Conservation (phyloP, 176 grass and related monocot genomes). For the Raddia distichophylla region DNA sequence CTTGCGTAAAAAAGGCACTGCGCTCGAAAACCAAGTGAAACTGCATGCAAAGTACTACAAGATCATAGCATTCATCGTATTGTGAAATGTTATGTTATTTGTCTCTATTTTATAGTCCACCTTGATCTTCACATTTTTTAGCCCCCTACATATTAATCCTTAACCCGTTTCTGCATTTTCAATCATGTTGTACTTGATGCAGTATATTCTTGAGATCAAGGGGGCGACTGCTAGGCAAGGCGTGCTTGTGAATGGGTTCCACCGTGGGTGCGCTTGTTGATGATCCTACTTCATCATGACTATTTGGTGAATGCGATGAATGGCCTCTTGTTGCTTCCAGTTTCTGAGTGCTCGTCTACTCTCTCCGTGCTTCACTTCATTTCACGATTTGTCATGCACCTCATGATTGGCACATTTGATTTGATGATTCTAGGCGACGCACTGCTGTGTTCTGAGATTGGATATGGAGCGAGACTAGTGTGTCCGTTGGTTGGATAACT, state of each 20-base stretch:
- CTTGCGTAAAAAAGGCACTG: background rate
- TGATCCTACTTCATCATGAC: background rate
- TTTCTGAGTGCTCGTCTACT: background rate
- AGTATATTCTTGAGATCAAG: background rate
- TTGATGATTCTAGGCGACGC: background rate
- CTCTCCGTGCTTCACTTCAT: background rate
- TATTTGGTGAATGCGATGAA: constrained; percentile 28
- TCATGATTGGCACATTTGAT: constrained; percentile 5
- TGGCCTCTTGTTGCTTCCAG: background rate
- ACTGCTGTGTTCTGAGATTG: background rate
- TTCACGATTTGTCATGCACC: constrained; percentile 19
- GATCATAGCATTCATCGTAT: background rate
- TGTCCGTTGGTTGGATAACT: background rate
- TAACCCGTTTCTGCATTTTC: background rate
- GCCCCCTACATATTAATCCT: background rate
- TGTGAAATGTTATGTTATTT: background rate
- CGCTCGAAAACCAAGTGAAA: background rate
- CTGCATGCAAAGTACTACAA: background rate
- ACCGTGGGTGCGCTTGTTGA: constrained; percentile 19
- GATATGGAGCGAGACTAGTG: background rate
- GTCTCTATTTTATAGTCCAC: background rate
- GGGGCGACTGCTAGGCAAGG: background rate
- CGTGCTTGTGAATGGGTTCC: constrained; percentile 21
- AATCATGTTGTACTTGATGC: background rate
- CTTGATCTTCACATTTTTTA: background rate